Evolutionary conservation across 345 rosid genomes (phyloP), one percentile per base, ranked within the genome.

Genomic region (Arabidopsis thaliana): DNA sequence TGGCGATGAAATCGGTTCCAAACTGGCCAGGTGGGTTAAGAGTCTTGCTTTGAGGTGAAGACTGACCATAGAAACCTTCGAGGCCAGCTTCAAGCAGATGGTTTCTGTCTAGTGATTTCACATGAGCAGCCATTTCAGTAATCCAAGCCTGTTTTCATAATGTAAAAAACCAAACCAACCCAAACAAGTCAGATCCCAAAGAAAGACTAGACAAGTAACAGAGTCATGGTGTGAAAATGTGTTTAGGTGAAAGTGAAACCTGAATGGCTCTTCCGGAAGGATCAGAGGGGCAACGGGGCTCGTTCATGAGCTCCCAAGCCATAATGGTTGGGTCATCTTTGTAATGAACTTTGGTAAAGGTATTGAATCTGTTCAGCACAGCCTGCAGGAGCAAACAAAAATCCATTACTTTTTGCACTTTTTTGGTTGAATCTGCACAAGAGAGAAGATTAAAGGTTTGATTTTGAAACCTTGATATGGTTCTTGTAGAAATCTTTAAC

Each of bases 231-330:
- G 11, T 46, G 65, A 24, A 37, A n/a, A 45, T 33, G 40, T 53
- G 38, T 61, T 4, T 24, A 25, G 28, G 28, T 4, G 20, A 16
- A 30, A n/a, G 55, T 22, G 55, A 83, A 78, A 89, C 98, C 97
- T 90, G 97, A 81, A 95, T 81, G 78, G 93, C 90, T 37, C 81
- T 72, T 67, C 97, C 99, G 8, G 88, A 78, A 4, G 90, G 86
- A 84, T 95, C 99, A 2, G 96, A 87, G 44, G 87, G 78, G 74
- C 99, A 92, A 78, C 97, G 89, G 41, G 97, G 97, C 78, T 95
- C 99, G 75, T 95, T 95, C 91, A 95, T 92, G 69, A 95, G 99
- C 90, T 95, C 99, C 99, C 97, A 90, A 28, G 96, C 97, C 97
- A 95, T 92, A 64, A 95, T 92, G n/a, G 97, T 89, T 33, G 97